Evolutionary conservation across 208 protist genomes (phyloP), one percentile per base, ranked within the genome.

Genomic region (Blechomonas ayalai): DNA sequence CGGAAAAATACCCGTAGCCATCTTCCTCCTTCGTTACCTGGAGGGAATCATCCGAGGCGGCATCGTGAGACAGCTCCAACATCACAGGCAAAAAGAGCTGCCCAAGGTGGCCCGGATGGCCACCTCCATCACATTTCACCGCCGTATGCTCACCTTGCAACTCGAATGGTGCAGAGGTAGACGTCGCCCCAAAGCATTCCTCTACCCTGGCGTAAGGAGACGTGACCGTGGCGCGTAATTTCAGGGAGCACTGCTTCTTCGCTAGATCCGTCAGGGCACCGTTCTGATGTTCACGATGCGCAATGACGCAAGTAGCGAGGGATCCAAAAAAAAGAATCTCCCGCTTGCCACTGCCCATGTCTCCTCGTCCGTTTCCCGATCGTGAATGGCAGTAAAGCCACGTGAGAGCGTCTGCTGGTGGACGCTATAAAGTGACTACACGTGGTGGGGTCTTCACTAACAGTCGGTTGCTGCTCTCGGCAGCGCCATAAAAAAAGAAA

Each of bases 321-420:
- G 59, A 78, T 34, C 77, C 82, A 51, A 84, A 76, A 41, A 84
- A 86, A 10, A 88, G 34, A 0, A 82, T 54, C 12, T 88, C 40
- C 15, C 60, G 52, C 10, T 32, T 42, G 0, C 34, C 25, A 15
- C 40, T 59, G 38, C 18, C 46, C 52, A 61, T 66, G 8, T 4
- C 12, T 10, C 12, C 10, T 10, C 31, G 31, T 15, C 10, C n/a
- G n/a, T n/a, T n/a, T n/a, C n/a, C n/a, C n/a, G n/a, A n/a, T n/a
- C n/a, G n/a, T n/a, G n/a, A n/a, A n/a, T n/a, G n/a, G n/a, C n/a
- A n/a, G n/a, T n/a, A n/a, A n/a, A n/a, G n/a, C n/a, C n/a, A n/a
- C n/a, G n/a, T n/a, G n/a, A n/a, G n/a, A n/a, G n/a, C n/a, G n/a
- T n/a, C n/a, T n/a, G n/a, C n/a, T n/a, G n/a, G n/a, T n/a, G n/a